Conservation (phyloP, 371 early-diverging fungal species). For the Mucor lusitanicus region DNA sequence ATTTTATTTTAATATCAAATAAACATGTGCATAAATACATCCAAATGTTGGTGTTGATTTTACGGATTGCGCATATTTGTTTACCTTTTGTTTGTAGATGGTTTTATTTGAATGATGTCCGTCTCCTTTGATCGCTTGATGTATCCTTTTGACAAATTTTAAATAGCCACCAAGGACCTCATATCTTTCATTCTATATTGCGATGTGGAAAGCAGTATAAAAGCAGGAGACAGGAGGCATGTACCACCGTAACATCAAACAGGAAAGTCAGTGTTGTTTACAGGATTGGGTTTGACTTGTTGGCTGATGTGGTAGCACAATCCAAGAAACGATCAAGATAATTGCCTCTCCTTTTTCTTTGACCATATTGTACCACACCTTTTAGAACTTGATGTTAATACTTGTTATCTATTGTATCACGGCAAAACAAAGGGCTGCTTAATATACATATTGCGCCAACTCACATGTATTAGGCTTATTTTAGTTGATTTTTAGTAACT, state of each 20-base stretch:
- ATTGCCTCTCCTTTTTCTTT: not conserved
- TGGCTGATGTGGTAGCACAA: not conserved
- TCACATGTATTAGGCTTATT: too few species aligned
- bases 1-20: constrained; percentile 1
- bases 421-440: too few species aligned
- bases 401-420: too few species aligned
- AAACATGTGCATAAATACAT: not conserved
- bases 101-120: not conserved
- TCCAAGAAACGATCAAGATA: not conserved
- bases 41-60: not conserved
- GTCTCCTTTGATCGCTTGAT: not conserved
- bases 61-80: not conserved
- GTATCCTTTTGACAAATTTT: not conserved
- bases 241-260: not conserved
- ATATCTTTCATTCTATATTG: not conserved
- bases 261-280: not conserved
- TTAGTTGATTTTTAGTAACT: too few species aligned
- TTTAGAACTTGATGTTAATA: too few species aligned
- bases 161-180: not conserved
- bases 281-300: not conserved
- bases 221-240: not conserved
- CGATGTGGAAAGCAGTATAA: not conserved
- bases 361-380: not conserved
- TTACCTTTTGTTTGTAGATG: not conserved
- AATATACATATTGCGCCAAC: too few species aligned